phyloP scores from a whole-genome alignment of 78 protist genomes.

The Creolimax fragrantissima region DNA sequence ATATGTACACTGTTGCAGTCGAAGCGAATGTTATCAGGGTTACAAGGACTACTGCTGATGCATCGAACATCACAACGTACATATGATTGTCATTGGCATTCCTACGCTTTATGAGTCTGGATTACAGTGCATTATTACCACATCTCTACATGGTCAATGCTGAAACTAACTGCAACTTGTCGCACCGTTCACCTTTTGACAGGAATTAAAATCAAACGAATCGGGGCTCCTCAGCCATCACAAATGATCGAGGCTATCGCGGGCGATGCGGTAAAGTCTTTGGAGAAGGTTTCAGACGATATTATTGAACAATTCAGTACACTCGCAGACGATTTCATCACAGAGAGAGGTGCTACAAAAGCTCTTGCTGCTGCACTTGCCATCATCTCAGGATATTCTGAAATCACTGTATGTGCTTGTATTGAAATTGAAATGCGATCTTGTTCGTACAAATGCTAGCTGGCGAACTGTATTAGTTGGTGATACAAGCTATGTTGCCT shows the following conservation, averaged over 20 bases:
- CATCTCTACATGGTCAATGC: no score
- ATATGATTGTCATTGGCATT: not conserved
- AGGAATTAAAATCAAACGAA: constrained; percentile 40
- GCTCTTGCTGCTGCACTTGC: constrained; percentile 38
- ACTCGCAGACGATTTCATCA: not conserved
- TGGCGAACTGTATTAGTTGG: not conserved
- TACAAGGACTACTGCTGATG: not conserved
- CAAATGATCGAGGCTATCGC: constrained; percentile 14
- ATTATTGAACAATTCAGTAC: not conserved
- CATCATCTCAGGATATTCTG: not conserved
- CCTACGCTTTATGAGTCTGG: not conserved
- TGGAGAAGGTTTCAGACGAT: not conserved
- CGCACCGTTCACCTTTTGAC: constrained; percentile 8
- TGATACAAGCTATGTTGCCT: not conserved
- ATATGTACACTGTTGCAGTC: not conserved
- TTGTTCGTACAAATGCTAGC: not conserved
- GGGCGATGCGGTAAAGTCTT: not conserved
- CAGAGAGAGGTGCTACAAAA: not conserved
- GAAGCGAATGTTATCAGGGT: not conserved
- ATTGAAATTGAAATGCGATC: not conserved
- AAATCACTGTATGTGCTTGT: not conserved
- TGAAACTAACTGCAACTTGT: not conserved
- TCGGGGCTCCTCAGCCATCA: constrained; percentile 25
- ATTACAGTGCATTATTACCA: not conserved
- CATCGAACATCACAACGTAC: not conserved